Base-by-base conservation (phyloP, 2,329 filamentous ascomycete genomes). In the Bimuria novae-zelandiae region DNA sequence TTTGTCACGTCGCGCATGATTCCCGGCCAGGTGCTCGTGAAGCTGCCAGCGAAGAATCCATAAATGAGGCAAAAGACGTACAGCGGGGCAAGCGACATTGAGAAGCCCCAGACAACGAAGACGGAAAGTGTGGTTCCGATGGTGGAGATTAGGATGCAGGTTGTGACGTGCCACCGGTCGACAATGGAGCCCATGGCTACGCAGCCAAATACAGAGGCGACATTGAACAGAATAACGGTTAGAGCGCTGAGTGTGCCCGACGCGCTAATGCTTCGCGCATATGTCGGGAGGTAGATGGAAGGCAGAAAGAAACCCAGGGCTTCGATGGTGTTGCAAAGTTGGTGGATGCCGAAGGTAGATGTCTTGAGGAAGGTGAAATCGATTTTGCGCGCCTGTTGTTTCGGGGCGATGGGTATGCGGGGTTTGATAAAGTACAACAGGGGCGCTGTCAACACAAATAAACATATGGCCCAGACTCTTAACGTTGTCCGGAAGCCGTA, bases 71-170 rank as follows among this genome's bases (percentile, higher is more conserved):
- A 63, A 48, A 72, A 72, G 7, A 62, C 55, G 14, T 67, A 55
- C 7, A 83, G 63, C 0, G 67, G 52, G 0, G 63, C 59, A 57
- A 74, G 8, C 49, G 68, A 71, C 2, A 69, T 67, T 0, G 78
- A 72, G 14, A 80, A 62, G 0, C 80, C 80, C 80, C 80, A 83
- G 23, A 77, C 51, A 0, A 78, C 60, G 49, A 80, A 79, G 0
- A 77, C 67, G 0, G 76, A 73, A 1, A 77, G 7, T 1, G 68
- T 71, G 21, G 76, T 49, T 7, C 78, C 77, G 16, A 75, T 39
- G 0, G 75, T 75, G 1, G 76, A 77, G 30, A 79, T 63, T 1
- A 76, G 57, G 22, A 76, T 74, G 23, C 77, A 75, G 0, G 73
- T 76, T 2, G 74, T 75, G 22, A 73, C 67, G 37, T 75, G 67